Evolutionary conservation across 257 asterid species (phyloP), one percentile per base, ranked within the genome.

Genomic region (Henckelia pumila): DNA sequence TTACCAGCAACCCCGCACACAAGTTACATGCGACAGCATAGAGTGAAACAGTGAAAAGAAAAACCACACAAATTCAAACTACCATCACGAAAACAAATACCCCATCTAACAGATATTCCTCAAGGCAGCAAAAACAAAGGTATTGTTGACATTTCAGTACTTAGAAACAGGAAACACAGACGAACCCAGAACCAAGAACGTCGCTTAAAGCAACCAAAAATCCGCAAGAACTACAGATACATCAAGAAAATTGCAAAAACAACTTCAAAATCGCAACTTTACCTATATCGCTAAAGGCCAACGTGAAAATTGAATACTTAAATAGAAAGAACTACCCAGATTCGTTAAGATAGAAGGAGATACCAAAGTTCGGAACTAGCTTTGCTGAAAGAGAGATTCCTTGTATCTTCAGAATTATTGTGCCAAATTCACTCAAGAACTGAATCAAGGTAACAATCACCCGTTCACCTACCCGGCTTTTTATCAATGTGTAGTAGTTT

Each of bases 331-430:
- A 58, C 23, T 4, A 22, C 16, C 19, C 40, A 40, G 7, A 20
- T 44, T 44, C 52, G 6, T 44, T 71, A 59, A 64, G 64, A 32
- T 32, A 58, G 37, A 53, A 13, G 26, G 69, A 67, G 8, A 68
- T 56, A 63, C 52, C 61, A 32, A 76, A 60, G 69, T 49, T 28
- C 44, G 28, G 4, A 33, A 49, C 28, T 37, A 33, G 68, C 76
- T 70, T 70, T 62, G 79, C 37, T 61, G 71, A 78, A 32, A 35
- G 73, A 56, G 69, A 78, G 82, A 78, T 78, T 70, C 82, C 55
- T 61, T 56, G 2, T 49, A 66, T 64, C 69, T 67, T 10, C 60
- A 23, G 23, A 13, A 28, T 58, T 10, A 49, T 59, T 22, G 16
- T 29, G 30, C 20, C 49, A 11, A 5, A 8, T 49, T 24, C 61